Conservation (phyloP, 495 filamentous ascomycete genomes). For the Aspergillus panamensis region DNA sequence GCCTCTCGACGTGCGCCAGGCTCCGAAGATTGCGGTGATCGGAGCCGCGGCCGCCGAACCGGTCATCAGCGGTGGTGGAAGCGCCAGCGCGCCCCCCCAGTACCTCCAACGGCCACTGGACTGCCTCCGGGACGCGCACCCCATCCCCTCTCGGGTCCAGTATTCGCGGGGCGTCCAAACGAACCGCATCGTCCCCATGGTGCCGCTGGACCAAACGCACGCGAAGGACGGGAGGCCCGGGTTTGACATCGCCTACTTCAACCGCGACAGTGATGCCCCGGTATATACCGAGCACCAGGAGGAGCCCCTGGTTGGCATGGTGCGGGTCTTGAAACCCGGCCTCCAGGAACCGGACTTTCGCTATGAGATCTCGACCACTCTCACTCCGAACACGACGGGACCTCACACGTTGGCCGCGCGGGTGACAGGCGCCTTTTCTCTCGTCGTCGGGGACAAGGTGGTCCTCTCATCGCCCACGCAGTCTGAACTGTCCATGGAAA, state of each 20-base stretch:
- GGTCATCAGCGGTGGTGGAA: conserved; percentile 5
- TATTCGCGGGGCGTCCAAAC: conserved; percentile 1
- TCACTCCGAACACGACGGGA: not conserved
- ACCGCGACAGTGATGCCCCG: not conserved
- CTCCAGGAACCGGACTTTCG: not conserved
- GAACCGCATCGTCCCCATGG: not conserved
- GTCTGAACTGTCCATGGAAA: conserved; percentile 2
- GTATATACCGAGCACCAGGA: not conserved
- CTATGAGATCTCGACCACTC: conserved; percentile 2
- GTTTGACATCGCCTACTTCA: conserved; percentile 2
- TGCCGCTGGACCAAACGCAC: not conserved
- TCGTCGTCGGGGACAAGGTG: not conserved
- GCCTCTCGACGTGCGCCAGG: conserved; percentile 1
- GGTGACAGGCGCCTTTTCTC: not conserved
- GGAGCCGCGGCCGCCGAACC: conserved; percentile 1
- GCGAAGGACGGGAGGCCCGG: not conserved
- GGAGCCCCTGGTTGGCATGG: not conserved
- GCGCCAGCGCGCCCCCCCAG: conserved; percentile 5
- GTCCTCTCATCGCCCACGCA: not conserved
- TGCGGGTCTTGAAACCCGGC: conserved; percentile 1
- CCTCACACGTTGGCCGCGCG: conserved; percentile 3
- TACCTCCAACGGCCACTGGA: not conserved
- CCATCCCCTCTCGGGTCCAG: not conserved
- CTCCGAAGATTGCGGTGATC: not conserved
- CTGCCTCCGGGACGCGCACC: not conserved